Base-by-base conservation (phyloP, 257 asterid genomes). In the Solanum commersonii region DNA sequence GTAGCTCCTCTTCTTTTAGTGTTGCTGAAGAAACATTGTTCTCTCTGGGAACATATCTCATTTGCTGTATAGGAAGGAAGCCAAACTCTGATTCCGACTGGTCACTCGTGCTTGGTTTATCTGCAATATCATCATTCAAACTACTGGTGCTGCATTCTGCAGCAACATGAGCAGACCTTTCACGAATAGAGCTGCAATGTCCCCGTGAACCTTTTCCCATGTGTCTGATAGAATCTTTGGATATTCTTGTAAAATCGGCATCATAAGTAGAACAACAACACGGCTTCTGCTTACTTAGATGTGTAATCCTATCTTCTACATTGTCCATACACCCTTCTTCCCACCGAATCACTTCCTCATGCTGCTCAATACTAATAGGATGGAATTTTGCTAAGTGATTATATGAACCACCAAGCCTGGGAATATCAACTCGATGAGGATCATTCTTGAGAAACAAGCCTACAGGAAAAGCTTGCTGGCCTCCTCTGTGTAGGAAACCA, bases 401-500 rank as follows among this genome's bases (percentile, higher is more conserved):
- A 89, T 93, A 96, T 78, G 98, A 95, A 89, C 99, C 99, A 86
- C 99, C 99, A 87, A 96, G 94, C 86, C 99, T 95, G 76, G 98
- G 91, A 87, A 96, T 93, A 90, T 95, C 98, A 84, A 93, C 92
- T 87, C 98, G 95, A 88, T 92, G 95, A 90, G 98, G 94, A 91
- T 95, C 99, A 67, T 95, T 93, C 91, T 93, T 96, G 89, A 96
- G 91, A 92, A 96, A 92, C 88, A 96, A 89, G 86, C 98, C 92
- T 87, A 94, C 94, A 44, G 98, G 95, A 90, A 96, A 95, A 87
- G 94, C 87, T 88, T 94, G 99, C 76, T 94, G 92, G 52, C 99
- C 98, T 27, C 98, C 98, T 91, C 98, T 92, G 91, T 96, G 99
- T 77, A 96, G 98, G 87, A 95, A 95, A 88, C 99, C 98, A 86